Evolutionary conservation across 2,329 filamentous ascomycete species (phyloP).

Genomic region (Sporothrix sp.): DNA sequence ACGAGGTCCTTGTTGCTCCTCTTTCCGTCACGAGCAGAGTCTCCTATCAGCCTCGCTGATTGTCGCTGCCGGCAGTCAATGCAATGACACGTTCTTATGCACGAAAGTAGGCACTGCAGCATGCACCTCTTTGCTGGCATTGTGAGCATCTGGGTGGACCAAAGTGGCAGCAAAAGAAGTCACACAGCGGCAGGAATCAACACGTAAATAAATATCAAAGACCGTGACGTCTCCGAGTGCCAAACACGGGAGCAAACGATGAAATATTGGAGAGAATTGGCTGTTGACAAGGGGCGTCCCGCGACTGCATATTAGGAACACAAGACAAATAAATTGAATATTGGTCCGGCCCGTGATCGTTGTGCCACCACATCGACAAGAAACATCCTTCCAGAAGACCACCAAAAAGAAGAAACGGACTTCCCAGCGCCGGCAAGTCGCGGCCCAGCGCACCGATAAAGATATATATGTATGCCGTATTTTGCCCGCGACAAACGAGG

Average conservation of each 20-base stretch:
- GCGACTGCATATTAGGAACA: too few relatives aligned
- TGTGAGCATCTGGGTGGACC: background rate
- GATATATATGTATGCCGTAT: too few relatives aligned
- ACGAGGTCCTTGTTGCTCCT: background rate
- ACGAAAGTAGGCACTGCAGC: background rate
- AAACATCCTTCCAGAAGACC: constrained; percentile 9
- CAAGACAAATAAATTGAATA: background rate
- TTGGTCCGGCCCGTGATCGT: background rate
- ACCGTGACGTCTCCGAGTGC: too few relatives aligned
- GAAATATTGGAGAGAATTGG: background rate
- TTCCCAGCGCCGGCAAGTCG: background rate
- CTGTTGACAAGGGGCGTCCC: too few relatives aligned
- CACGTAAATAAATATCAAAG: too few relatives aligned
- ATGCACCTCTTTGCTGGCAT: background rate
- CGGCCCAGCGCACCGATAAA: too few relatives aligned
- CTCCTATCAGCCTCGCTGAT: background rate
- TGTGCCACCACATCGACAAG: constrained; percentile 7
- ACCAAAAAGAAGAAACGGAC: background rate
- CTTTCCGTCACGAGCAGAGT: too few relatives aligned
- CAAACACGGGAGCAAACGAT: background rate
- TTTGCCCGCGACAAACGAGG: too few relatives aligned
- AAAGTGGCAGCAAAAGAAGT: background rate
- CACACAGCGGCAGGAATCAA: too few relatives aligned
- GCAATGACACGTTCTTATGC: background rate
- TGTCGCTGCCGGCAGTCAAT: background rate